A percentile compares a stretch with the other conserved stretches of the same genome.
Conservation (phyloP, 2,329 filamentous ascomycete genomes). For the Sodiomyces alkalinus region DNA sequence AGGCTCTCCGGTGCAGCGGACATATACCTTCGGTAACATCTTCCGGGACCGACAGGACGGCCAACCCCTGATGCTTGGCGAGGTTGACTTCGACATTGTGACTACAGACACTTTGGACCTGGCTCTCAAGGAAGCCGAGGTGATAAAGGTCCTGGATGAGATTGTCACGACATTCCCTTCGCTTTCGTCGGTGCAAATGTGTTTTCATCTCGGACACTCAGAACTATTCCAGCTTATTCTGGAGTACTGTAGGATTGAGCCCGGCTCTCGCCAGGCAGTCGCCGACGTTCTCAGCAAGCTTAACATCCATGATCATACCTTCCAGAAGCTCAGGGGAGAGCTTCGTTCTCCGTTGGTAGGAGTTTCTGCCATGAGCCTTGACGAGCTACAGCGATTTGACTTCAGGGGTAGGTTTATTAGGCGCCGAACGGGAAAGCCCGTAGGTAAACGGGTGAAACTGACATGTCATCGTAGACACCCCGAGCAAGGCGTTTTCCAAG, state of each 20-base stretch:
- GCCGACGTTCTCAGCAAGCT: constrained; percentile 79
- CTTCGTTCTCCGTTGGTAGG: constrained; percentile 69
- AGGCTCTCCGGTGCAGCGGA: constrained; percentile 52
- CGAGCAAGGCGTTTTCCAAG: constrained; percentile 40
- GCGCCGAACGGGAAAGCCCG: neutral
- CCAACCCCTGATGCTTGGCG: constrained; percentile 68
- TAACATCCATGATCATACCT: constrained; percentile 66
- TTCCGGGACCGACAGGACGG: constrained; percentile 67
- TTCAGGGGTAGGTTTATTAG: constrained; percentile 48
- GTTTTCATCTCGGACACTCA: constrained; percentile 81
- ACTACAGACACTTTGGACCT: constrained; percentile 68
- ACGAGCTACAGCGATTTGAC: constrained; percentile 82
- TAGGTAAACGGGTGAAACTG: too few species aligned
- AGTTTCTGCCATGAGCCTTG: constrained; percentile 75
- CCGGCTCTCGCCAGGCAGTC: constrained; percentile 50
- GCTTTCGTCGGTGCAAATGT: constrained; percentile 57
- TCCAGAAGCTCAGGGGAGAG: constrained; percentile 70
- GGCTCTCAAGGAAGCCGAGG: constrained; percentile 81
- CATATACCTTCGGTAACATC: constrained; percentile 76
- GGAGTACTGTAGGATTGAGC: constrained; percentile 70
- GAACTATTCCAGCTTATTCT: constrained; percentile 79
- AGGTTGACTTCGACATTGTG: constrained; percentile 95
- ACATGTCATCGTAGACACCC: constrained; percentile 27
- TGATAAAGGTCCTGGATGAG: constrained; percentile 88
- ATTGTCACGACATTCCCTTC: constrained; percentile 69